phyloP scores from a whole-genome alignment of 228 moss, liverwort and hornwort genomes.

The Sphagnum magellanicum region DNA sequence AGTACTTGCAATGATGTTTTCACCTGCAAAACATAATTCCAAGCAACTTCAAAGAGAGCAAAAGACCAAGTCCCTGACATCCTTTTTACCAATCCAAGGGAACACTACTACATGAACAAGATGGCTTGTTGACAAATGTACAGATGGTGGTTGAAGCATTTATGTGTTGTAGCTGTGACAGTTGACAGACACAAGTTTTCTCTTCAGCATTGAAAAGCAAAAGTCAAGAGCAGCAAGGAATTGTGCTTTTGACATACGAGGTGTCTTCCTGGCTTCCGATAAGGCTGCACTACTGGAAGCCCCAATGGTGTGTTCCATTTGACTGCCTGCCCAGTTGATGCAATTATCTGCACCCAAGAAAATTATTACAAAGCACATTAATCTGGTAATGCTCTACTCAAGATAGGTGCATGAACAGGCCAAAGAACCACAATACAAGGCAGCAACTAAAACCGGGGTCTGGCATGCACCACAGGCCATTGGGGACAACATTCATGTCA shows the following conservation, averaged over 20 bases:
- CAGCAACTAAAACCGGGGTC: too few species aligned
- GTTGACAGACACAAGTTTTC: slow-evolving; percentile 10
- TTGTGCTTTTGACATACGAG: slow-evolving; percentile 25
- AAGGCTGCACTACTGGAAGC: slow-evolving; percentile 90
- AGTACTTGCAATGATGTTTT: slow-evolving; percentile 90
- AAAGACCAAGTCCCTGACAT: too few species aligned
- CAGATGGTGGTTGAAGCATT: too few species aligned
- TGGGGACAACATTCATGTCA: too few species aligned
- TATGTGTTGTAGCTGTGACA: background rate
- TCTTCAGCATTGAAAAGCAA: background rate
- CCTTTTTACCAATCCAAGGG: too few species aligned
- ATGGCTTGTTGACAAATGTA: too few species aligned
- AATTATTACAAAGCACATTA: background rate
- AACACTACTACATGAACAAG: too few species aligned
- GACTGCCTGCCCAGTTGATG: slow-evolving; percentile 63
- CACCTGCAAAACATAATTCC: slow-evolving; percentile 32
- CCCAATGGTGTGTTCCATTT: slow-evolving; percentile 89
- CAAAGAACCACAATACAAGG: too few species aligned
- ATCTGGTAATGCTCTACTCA: too few species aligned
- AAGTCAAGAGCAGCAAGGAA: too few species aligned
- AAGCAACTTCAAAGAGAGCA: background rate
- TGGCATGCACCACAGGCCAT: too few species aligned
- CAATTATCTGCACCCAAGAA: slow-evolving; percentile 51
- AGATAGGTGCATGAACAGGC: too few species aligned
- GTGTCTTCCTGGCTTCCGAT: slow-evolving; percentile 90